phyloP scores from a whole-genome alignment of 139 green algal species.

The Auxenochlorella pyrenoidosa region DNA sequence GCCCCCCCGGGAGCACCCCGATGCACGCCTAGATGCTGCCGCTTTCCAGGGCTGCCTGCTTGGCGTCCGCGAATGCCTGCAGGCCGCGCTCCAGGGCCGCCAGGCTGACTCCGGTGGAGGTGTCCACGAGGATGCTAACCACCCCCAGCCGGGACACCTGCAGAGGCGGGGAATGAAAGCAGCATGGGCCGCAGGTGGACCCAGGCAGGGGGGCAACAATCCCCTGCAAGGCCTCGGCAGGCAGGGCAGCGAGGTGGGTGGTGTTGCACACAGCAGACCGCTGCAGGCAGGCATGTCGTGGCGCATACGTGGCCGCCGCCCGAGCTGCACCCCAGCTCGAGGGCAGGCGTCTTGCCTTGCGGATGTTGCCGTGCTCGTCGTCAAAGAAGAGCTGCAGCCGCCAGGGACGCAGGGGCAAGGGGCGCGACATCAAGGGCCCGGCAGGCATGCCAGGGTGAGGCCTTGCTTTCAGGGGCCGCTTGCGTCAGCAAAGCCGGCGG shows the following conservation, averaged over 20 bases:
- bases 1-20: too few relatives aligned
- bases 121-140: conserved; percentile 4
- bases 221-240: too few relatives aligned
- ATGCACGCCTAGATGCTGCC: neutral
- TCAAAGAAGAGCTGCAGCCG: conserved; percentile 48
- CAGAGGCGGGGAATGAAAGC: too few relatives aligned
- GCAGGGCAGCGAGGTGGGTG: neutral
- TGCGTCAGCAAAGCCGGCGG: neutral
- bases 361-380: conserved; percentile 48
- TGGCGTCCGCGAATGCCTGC: neutral
- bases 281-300: neutral
- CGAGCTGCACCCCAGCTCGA: too few relatives aligned
- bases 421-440: too few relatives aligned
- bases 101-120: neutral
- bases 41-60: neutral
- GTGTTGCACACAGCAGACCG: neutral
- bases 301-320: too few relatives aligned
- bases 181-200: too few relatives aligned
- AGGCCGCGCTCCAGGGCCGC: neutral
- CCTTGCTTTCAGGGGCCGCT: too few relatives aligned
- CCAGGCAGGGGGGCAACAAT: too few relatives aligned
- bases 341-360: neutral
- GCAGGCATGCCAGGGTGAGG: too few relatives aligned
- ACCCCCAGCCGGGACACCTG: conserved; percentile 13
- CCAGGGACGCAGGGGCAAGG: too few relatives aligned